Percentiles rank a stretch among this genome's conserved stretches.
phyloP scores from a whole-genome alignment of 108 stramenopile genomes.

The Skeletonema potamos region DNA sequence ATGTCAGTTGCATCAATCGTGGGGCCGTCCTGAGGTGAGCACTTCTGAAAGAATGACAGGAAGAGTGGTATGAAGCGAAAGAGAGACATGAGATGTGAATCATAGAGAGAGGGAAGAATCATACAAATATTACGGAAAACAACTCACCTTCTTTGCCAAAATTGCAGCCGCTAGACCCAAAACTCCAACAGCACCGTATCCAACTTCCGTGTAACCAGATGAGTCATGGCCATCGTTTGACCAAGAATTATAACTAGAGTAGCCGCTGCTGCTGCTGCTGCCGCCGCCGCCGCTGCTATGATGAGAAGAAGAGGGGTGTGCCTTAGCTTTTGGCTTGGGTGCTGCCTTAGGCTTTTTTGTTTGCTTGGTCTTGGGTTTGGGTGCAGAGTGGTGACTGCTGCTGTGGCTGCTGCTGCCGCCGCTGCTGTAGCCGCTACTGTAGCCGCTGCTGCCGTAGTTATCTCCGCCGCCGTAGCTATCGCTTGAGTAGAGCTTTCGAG shows the following conservation, averaged over 20 bases:
- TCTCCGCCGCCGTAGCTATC: neutral
- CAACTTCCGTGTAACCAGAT: neutral
- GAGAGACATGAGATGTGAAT: no score
- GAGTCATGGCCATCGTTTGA: neutral
- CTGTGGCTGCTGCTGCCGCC: neutral
- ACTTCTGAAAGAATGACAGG: neutral
- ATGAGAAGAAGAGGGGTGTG: neutral
- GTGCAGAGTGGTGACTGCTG: neutral
- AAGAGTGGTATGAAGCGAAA: no score
- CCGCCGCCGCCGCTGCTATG: neutral
- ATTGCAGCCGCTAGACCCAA: neutral
- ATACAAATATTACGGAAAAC: no score
- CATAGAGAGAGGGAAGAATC: no score
- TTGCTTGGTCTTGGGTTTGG: neutral
- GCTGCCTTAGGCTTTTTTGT: neutral
- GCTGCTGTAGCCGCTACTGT: neutral
- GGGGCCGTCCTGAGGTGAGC: neutral
- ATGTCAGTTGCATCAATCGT: neutral
- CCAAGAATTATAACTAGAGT: no score
- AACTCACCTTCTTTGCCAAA: neutral
- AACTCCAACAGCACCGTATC: neutral
- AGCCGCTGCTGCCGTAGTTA: neutral
- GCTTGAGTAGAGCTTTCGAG: neutral
- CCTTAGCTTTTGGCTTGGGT: neutral
- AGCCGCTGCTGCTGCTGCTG: neutral